Conservation (phyloP, 768 basidiomycete species). For the Leccinellum albellum region DNA sequence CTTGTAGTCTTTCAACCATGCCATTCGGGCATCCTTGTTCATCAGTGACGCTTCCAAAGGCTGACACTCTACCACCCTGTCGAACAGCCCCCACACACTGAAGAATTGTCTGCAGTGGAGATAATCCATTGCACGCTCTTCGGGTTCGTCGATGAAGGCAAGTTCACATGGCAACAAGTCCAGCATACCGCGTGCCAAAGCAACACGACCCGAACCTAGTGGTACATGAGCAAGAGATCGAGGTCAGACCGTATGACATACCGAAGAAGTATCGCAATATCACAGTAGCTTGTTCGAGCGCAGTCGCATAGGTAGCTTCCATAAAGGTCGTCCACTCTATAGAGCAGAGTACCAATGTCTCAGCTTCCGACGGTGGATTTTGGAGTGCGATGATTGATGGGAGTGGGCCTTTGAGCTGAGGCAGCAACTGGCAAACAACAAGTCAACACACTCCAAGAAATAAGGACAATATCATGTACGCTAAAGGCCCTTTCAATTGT, state of each 20-base stretch:
- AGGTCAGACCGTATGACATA: slow-evolving; percentile 34
- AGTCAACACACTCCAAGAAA: slow-evolving; percentile 8
- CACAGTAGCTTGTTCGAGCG: slow-evolving; percentile 83
- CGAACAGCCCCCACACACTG: slow-evolving; percentile 64
- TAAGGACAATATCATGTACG: slow-evolving; percentile 32
- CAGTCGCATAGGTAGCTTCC: slow-evolving; percentile 68
- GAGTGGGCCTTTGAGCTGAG: slow-evolving; percentile 50
- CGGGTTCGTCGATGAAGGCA: slow-evolving; percentile 57
- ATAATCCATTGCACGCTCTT: slow-evolving; percentile 70
- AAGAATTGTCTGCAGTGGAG: slow-evolving; percentile 81
- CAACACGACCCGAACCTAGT: slow-evolving; percentile 68
- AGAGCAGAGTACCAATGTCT: slow-evolving; percentile 70
- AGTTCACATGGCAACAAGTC: slow-evolving; percentile 62
- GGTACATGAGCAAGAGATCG: neutral
- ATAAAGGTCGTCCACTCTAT: slow-evolving; percentile 92
- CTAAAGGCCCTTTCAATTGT: slow-evolving; percentile 70
- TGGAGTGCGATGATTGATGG: slow-evolving; percentile 60
- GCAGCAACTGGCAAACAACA: slow-evolving; percentile 42
- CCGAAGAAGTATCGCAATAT: slow-evolving; percentile 89
- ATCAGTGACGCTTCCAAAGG: slow-evolving; percentile 53
- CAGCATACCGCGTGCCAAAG: slow-evolving; percentile 59
- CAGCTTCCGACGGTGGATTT: slow-evolving; percentile 51
- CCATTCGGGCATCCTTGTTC: slow-evolving; percentile 53
- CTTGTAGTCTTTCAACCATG: slow-evolving; percentile 66
- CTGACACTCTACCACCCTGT: slow-evolving; percentile 58